phyloP scores from a whole-genome alignment of 2,329 filamentous ascomycete species.

The Aspergillus sp. region DNA sequence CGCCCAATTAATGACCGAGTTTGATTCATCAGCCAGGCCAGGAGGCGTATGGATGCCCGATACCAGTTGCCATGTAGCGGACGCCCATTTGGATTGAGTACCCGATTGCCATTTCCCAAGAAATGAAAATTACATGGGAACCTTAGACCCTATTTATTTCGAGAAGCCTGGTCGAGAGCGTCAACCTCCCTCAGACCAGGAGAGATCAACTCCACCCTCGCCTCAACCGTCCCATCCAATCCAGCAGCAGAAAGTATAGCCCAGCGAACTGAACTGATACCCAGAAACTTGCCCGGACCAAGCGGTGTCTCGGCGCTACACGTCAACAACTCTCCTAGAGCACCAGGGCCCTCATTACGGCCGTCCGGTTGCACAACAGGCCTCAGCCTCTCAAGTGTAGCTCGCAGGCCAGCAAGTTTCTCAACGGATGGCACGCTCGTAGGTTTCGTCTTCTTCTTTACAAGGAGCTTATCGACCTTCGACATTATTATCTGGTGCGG shows the following conservation, averaged over 20 bases:
- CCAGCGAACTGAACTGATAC: conserved; percentile 63
- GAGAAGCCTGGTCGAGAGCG: neutral
- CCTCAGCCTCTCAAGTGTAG: conserved; percentile 40
- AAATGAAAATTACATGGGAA: neutral
- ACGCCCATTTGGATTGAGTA: too few species aligned
- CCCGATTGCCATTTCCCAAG: neutral
- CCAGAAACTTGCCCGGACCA: conserved; percentile 51
- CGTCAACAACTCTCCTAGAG: conserved; percentile 61
- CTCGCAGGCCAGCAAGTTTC: conserved; percentile 37
- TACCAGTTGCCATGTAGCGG: neutral
- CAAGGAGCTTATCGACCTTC: conserved; percentile 62
- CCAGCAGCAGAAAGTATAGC: conserved; percentile 64
- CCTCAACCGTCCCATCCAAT: conserved; percentile 46
- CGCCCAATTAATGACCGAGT: neutral
- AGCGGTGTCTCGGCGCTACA: conserved; percentile 55
- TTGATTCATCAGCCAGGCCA: neutral
- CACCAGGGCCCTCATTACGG: conserved; percentile 39
- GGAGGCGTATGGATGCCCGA: neutral
- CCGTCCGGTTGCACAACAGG: conserved; percentile 46
- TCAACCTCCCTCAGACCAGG: neutral
- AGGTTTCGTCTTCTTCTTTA: conserved; percentile 31
- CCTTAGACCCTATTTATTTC: neutral
- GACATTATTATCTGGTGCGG: conserved; percentile 66
- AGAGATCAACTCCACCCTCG: conserved; percentile 14
- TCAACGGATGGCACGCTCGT: conserved; percentile 30